Evolutionary conservation across 192 early-diverging fungal genomes (phyloP), one percentile per base, ranked within the genome.

Genomic region (Cetraspora pellucida): DNA sequence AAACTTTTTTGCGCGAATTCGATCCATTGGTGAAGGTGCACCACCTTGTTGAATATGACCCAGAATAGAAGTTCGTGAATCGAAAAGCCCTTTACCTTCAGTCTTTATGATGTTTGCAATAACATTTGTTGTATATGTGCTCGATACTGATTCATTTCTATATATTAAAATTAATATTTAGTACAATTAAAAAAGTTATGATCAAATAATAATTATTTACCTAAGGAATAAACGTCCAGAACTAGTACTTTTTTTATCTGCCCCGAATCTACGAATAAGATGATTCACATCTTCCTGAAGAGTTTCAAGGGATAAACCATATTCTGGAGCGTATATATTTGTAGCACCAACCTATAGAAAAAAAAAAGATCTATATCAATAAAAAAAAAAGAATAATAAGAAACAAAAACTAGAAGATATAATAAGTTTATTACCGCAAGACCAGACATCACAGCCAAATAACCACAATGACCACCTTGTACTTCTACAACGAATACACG

Each of bases 401-500:
- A n/a, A 27, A 47, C 1, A 14, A 49, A 16, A n/a, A n/a, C n/a
- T n/a, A n/a, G n/a, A n/a, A n/a, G n/a, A 49, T 3, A 68, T 1
- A n/a, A 16, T 46, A 16, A 23, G 27, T 68, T 47, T 23, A 43
- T 43, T 77, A 81, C 85, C 23, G 92, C 87, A 4, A 99, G 85
- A 14, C 94, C 97, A 31, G 91, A 92, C 78, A 95, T 85, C 7
- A 94, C 92, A 7, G 96, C 93, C 77, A 99, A 85, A 84, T 93
- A 98, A 59, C 97, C 97, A 85, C 91, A 93, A 78, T 94, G 92
- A 72, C 97, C 97, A 59, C 97, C 97, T 70, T 97, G 96, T 28
- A 96, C 94, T 87, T 99, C 97, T 27, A 99, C 94, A 54, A 97
- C 92, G 87, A 99, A 97, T 14, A 99, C 95, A 30, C 97, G 87